Percentiles rank a stretch among this genome's conserved stretches.
These are phyloP conservation scores for Vitis labrusca DNA, from an alignment of 164 flowering plant species.

Conservation along the genomic window DNA sequence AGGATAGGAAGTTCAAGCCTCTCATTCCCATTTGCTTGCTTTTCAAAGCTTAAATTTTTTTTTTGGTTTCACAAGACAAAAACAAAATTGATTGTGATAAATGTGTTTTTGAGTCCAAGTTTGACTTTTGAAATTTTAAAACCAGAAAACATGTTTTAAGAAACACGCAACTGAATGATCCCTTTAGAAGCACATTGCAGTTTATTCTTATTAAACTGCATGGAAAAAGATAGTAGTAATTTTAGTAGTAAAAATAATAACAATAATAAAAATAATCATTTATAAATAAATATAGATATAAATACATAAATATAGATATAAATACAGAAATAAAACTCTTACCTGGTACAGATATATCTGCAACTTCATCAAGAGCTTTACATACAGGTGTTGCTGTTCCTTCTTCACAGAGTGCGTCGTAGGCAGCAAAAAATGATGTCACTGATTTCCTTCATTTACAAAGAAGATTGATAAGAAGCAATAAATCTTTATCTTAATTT, in stretches of 20 bases:
- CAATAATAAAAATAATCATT: too few relatives aligned
- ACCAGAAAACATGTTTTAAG: background rate
- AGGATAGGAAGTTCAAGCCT: too few relatives aligned
- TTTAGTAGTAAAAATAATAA: background rate
- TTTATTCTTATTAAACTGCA: background rate
- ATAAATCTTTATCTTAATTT: background rate
- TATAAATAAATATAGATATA: too few relatives aligned
- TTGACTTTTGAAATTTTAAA: background rate
- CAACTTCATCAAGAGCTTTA: conserved; percentile 86
- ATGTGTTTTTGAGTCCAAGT: background rate
- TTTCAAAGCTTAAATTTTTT: too few relatives aligned
- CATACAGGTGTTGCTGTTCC: conserved; percentile 92
- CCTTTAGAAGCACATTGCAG: background rate
- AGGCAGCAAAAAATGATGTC: conserved; percentile 86
- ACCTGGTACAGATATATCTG: conserved; percentile 94
- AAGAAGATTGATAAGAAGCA: conserved; percentile 4
- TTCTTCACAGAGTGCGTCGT: conserved; percentile 94
- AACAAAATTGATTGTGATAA: background rate
- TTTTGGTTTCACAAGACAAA: background rate
- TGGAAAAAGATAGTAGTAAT: background rate
- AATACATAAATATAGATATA: too few relatives aligned
- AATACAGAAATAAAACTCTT: conserved; percentile 4
- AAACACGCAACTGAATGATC: background rate
- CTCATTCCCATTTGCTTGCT: too few relatives aligned
- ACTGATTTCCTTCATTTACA: conserved; percentile 73